Evolutionary conservation across 768 basidiomycete genomes (phyloP), one percentile per base, ranked within the genome.

Genomic region (Paxillus rubicundulus): DNA sequence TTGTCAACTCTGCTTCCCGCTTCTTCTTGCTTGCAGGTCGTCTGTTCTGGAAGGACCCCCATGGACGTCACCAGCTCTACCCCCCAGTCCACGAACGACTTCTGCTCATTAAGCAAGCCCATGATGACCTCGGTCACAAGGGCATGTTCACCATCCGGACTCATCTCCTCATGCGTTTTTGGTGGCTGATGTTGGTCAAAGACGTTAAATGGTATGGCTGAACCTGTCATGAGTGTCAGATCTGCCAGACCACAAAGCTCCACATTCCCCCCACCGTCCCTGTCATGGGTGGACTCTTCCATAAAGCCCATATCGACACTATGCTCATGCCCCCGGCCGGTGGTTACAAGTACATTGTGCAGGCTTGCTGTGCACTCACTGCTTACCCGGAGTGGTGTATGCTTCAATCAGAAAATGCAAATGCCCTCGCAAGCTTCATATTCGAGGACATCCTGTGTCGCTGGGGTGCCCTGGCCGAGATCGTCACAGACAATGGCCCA

Each of bases 151-250:
- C 45, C 4, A 30, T 50, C 8, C 14, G 32, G 4, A 41, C 44
- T 1, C n/a, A 13, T 0, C 13, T 54, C 1, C 27, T 50, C 4
- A 16, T 44, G 16, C 10, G 21, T 0, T 54, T 54, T 34, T 55
- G 54, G 54, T 55, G 49, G 54, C 54, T 39, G 0, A 42, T 50
- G 41, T 10, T 50, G 0, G 17, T 42, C 4, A 32, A 62, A 36
- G 34, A 73, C 28, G 63, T 68, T 0, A 65, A 64, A 24, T 54
- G 53, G 47, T 59, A 41, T 13, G 66, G 77, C 30, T 60, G 64
- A 20, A 67, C 20, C 39, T 51, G 74, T 71, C 2, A 76, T 72
- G 71, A 52, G 71, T n/a, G 58, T 52, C 8, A 67, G 64, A 14
- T 71, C 57, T 3, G 61, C 64, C 45, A 38, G 57, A 17, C 41